Conservation (phyloP, 495 filamentous ascomycete species). For the Emericellopsis terricola region DNA sequence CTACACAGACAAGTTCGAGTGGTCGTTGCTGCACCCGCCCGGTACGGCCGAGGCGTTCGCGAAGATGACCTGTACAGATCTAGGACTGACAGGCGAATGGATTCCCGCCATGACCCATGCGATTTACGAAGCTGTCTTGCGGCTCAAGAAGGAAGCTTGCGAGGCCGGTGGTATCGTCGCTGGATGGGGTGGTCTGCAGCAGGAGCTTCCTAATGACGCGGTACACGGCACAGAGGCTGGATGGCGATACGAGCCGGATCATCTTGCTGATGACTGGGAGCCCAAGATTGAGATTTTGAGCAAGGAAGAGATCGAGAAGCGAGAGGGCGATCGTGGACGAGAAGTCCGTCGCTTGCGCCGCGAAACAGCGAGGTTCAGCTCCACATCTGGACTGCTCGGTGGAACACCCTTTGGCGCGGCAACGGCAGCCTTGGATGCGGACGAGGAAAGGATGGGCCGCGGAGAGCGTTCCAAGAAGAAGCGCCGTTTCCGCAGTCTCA, state of each 20-base stretch:
- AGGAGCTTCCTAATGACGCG: constrained; percentile 77
- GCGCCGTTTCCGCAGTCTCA: constrained; percentile 75
- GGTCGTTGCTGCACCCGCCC: constrained; percentile 83
- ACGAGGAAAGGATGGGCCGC: constrained; percentile 52
- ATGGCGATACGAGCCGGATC: constrained; percentile 87
- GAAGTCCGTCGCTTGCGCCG: constrained; percentile 72
- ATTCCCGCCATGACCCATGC: constrained; percentile 84
- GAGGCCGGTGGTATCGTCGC: constrained; percentile 67
- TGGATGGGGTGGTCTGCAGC: constrained; percentile 36
- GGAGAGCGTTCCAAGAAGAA: constrained; percentile 90
- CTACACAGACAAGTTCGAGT: constrained; percentile 96
- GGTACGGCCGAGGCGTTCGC: constrained; percentile 89
- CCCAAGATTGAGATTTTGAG: constrained; percentile 76
- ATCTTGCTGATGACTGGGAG: constrained; percentile 82
- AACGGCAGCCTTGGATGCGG: constrained; percentile 35
- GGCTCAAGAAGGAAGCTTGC: constrained; percentile 88
- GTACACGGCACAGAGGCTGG: constrained; percentile 56
- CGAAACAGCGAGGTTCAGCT: constrained; percentile 85
- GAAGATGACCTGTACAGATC: constrained; percentile 75
- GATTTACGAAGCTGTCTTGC: constrained; percentile 88
- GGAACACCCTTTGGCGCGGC: constrained; percentile 40
- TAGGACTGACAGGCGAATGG: constrained; percentile 85
- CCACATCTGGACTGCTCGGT: constrained; percentile 54
- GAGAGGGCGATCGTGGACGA: constrained; percentile 84
- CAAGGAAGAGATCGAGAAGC: constrained; percentile 95